These are phyloP conservation scores for Eucalyptus erythrocorys DNA, from an alignment of 345 rosid genomes.

Conservation along the genomic window DNA sequence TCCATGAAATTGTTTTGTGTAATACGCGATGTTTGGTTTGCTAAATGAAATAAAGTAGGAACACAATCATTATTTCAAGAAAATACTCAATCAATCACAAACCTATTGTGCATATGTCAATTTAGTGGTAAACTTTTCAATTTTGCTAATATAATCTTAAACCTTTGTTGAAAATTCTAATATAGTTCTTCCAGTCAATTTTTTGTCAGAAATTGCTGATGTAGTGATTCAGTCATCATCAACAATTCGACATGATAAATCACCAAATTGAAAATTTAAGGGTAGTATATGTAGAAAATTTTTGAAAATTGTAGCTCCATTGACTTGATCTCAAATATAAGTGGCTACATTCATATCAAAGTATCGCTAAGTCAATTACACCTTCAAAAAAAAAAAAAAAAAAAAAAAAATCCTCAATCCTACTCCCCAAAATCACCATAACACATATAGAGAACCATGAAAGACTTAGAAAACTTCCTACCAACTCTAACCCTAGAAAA, in stretches of 20 bases:
- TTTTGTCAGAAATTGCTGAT: accelerated
- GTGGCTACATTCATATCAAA: background rate
- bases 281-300: too few relatives aligned
- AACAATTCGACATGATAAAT: background rate
- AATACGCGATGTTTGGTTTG: background rate
- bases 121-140: background rate
- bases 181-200: background rate
- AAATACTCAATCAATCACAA: background rate
- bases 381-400: background rate
- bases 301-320: too few relatives aligned
- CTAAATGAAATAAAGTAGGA: background rate
- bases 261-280: too few relatives aligned
- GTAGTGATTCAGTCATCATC: background rate
- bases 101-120: background rate
- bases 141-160: background rate
- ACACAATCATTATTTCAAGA: background rate
- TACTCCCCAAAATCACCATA: background rate
- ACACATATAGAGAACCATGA: background rate
- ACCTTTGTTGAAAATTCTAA: background rate
- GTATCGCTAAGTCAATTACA: background rate
- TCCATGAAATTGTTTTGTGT: background rate
- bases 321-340: too few relatives aligned
- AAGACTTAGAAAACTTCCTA: too few relatives aligned
- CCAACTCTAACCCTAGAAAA: too few relatives aligned
- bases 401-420: background rate